Conservation (phyloP, 2,329 filamentous ascomycete species). For the Penicillium sp. region DNA sequence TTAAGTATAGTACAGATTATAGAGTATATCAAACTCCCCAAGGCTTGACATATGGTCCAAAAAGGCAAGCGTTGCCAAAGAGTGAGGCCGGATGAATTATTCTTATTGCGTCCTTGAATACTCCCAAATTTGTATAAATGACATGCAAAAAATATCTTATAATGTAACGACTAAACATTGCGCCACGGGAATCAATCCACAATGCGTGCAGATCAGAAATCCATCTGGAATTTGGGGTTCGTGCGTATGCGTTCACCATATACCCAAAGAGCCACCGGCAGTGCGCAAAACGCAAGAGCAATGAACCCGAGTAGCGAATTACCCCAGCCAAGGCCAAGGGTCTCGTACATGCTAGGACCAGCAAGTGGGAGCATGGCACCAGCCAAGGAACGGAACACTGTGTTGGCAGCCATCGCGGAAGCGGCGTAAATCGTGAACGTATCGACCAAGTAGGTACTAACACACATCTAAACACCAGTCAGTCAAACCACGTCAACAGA, state of each 20-base stretch:
- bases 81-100: too few relatives aligned
- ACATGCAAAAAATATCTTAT: too few relatives aligned
- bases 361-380: slow-evolving; percentile 63
- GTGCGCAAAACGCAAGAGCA: slow-evolving; percentile 50
- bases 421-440: slow-evolving; percentile 50
- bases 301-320: slow-evolving; percentile 58
- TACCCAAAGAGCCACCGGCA: slow-evolving; percentile 37
- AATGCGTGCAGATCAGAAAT: slow-evolving; percentile 22
- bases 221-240: slow-evolving; percentile 29
- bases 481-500: neutral
- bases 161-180: too few relatives aligned
- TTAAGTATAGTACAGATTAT: too few relatives aligned
- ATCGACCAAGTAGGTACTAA: slow-evolving; percentile 61
- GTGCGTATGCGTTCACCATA: slow-evolving; percentile 39
- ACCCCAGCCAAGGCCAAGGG: slow-evolving; percentile 52
- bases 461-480: slow-evolving; percentile 15
- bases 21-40: too few relatives aligned
- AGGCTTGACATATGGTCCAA: too few relatives aligned
- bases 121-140: too few relatives aligned
- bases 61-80: too few relatives aligned
- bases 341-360: slow-evolving; percentile 52
- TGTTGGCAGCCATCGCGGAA: slow-evolving; percentile 54
- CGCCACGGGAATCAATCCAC: too few relatives aligned
- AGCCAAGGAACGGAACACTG: slow-evolving; percentile 55
- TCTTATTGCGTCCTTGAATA: too few relatives aligned